Base-by-base conservation (phyloP, 1,139 yeast species). In the Tardiomyces digboiensis region DNA sequence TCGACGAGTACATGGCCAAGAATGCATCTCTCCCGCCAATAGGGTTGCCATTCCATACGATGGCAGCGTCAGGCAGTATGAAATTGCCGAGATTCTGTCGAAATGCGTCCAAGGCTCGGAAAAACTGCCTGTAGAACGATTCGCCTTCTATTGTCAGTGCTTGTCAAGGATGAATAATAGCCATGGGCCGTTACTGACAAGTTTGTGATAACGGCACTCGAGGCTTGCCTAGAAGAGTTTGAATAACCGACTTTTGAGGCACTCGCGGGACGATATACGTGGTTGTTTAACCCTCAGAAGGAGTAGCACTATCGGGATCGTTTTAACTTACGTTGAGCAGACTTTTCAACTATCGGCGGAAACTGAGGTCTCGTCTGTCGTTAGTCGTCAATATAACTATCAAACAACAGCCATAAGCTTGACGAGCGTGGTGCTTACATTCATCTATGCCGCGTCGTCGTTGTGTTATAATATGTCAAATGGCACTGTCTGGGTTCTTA, bases 41-140 rank as follows among this genome's bases (percentile, higher is more conserved):
- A n/a, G 69, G 68, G 19, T 58, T 59, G 16, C 69, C 69, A 47
- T 64, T 62, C 67, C 67, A 65, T 18, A 65, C 62, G 20, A 65
- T 54, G 19, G 66, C 61, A 4, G 65, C 56, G 19, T 51, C 51
- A 13, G 62, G 59, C 14, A 48, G 42, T 13, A 64, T 41, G 41
- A 53, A 52, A 22, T 50, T 45, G 36, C 50, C 45, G n/a, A 59
- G 52, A 40, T 57, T 57, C 21, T 54, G 52, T 4, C 61, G 50
- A 39, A 49, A 51, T 18, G 45, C 47, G 43, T 59, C 64, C 21
- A 58, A 46, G 7, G 58, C 61, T 41, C 48, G 52, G 50, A 58
- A 53, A 40, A 59, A 59, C 48, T 54, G 59, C 19, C 39, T 22
- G 23, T 36, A n/a, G 40, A 46, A 47, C 16, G 29, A 36, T 36